Conservation (phyloP, 73 alveolate genomes). For the Paraurostyla sp. region DNA sequence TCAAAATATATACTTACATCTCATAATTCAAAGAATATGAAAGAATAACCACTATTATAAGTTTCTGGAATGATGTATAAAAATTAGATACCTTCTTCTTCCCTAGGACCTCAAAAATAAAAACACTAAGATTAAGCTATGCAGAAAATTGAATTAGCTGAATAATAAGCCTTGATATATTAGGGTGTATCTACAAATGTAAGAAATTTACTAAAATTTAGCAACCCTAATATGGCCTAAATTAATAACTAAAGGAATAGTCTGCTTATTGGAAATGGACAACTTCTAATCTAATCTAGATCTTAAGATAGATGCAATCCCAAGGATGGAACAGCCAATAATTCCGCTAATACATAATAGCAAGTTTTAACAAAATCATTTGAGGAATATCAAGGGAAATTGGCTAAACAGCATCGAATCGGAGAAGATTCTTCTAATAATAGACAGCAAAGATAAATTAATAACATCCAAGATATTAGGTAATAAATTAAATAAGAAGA, state of each 20-base stretch:
- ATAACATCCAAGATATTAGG: too few species aligned
- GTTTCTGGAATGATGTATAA: conserved; percentile 1
- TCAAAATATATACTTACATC: not conserved
- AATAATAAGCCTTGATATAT: not conserved
- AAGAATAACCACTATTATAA: not conserved
- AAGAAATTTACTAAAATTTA: conserved; percentile 13
- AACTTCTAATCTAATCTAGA: not conserved
- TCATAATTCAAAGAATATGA: not conserved
- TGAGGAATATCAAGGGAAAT: not conserved
- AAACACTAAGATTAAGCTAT: not conserved
- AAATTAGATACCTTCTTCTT: too few species aligned
- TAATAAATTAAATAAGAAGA: too few species aligned
- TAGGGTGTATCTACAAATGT: conserved; percentile 19
- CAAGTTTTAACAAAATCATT: not conserved
- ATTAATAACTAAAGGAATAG: conserved; percentile 20
- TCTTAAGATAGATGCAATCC: not conserved
- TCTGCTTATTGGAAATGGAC: not conserved
- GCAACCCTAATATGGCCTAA: not conserved
- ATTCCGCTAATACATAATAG: not conserved
- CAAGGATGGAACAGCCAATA: not conserved
- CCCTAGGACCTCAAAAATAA: too few species aligned
- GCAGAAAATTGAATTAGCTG: not conserved
- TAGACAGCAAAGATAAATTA: too few species aligned
- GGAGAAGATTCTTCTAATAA: conserved; percentile 3
- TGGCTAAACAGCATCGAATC: too few species aligned